Evolutionary conservation across 495 filamentous ascomycete genomes (phyloP), one percentile per base, ranked within the genome.

Genomic region (Xylaria flabelliformis): DNA sequence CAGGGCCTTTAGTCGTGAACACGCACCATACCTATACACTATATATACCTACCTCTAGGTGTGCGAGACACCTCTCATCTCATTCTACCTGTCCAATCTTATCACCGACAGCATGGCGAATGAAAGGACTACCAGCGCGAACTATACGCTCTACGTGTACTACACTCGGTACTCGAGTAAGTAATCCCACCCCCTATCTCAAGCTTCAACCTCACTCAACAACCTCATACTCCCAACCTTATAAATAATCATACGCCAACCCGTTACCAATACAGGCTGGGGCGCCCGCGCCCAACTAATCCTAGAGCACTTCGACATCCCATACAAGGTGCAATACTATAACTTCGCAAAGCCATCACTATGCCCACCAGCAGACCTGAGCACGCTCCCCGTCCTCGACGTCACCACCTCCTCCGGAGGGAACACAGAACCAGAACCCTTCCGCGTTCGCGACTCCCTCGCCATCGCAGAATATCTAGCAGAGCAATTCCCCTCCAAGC

Each of bases 401-500:
- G 50, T 66, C 34, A 36, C 34, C 34, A 0, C 7, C 5, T 29
- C 46, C 50, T n/a, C n/a, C n/a, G n/a, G n/a, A n/a, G 6, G 65
- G 64, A n/a, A 32, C 64, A 10, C 53, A 68, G 32, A 67, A 72
- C 56, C 48, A 68, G 32, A 67, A 72, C 62, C 69, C 13, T 77
- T 82, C 44, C 67, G 80, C 12, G 79, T 89, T 50, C 80, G 76
- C 63, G 87, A 89, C 67, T 88, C 87, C 21, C 81, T 89, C 24
- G 80, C 88, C 67, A 89, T 89, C 70, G 78, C 80, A 78, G 86
- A 88, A 67, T 85, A 84, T 73, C 81, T 90, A 13, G 84, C 86
- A 24, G 87, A 88, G 61, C 74, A 74, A 1, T 69, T 85, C 73
- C 85, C 85, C 0, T 73, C 82, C 10, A 77, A 82, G 13, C 48